Evolutionary conservation across 106 monocot species (phyloP).

Genomic region (Dendrobium catenatum): DNA sequence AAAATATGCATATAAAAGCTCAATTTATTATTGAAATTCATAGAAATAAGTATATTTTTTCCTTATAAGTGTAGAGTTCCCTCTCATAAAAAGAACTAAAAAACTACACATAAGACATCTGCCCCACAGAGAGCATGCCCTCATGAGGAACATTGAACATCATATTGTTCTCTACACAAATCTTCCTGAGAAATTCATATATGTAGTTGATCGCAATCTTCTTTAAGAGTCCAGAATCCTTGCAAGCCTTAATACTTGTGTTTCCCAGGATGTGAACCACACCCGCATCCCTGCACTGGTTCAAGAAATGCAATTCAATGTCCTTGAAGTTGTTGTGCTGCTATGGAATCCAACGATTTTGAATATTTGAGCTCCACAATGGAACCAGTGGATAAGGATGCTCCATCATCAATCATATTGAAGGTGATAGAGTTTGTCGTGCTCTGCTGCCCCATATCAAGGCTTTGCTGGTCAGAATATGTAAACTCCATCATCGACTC

Average conservation of each 20-base stretch:
- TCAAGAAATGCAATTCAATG: constrained; percentile 72
- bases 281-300: constrained; percentile 59
- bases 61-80: too few species aligned
- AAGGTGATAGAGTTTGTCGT: constrained; percentile 2
- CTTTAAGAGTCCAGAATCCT: constrained; percentile 45
- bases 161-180: constrained; percentile 74
- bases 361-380: constrained; percentile 1
- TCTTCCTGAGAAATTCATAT: constrained; percentile 65
- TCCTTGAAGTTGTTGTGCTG: constrained; percentile 14
- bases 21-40: too few species aligned
- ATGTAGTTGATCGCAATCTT: constrained; percentile 53
- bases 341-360: constrained; percentile 31
- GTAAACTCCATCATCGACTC: constrained; percentile 66
- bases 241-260: constrained; percentile 50
- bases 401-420: constrained; percentile 7
- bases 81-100: too few species aligned
- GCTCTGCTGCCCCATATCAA: neutral
- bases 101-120: constrained; percentile 67
- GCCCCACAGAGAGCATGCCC: constrained; percentile 71
- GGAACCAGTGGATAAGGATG: constrained; percentile 8
- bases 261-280: constrained; percentile 87
- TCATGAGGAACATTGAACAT: constrained; percentile 81
- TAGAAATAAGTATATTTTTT: too few species aligned
- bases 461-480: constrained; percentile 41
- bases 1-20: too few species aligned